Conservation (phyloP, 1,284 basidiomycete genomes). For the Leccinum subrobustum region DNA sequence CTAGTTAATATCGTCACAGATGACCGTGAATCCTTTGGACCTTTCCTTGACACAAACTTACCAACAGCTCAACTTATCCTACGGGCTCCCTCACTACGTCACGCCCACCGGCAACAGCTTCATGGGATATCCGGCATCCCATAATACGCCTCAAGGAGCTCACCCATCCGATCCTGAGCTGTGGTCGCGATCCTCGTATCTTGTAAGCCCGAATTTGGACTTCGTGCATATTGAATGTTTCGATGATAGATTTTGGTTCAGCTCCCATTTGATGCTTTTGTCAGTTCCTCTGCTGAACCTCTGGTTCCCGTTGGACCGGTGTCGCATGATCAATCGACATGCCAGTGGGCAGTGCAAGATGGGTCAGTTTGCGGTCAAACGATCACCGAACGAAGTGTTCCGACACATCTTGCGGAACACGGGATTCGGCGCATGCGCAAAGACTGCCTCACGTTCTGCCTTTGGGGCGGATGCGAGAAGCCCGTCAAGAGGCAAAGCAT, state of each 20-base stretch:
- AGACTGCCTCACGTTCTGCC: conserved; percentile 1
- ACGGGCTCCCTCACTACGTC: not conserved
- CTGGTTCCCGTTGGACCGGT: not conserved
- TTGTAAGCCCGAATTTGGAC: conserved; percentile 9
- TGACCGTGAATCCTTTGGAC: conserved; percentile 5
- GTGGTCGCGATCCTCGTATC: not conserved
- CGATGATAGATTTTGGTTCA: not conserved
- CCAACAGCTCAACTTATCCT: not conserved
- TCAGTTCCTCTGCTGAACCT: not conserved
- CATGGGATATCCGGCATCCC: not conserved
- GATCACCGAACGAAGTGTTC: not conserved
- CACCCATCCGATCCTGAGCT: not conserved
- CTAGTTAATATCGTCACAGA: not conserved
- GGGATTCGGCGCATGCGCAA: conserved; percentile 12
- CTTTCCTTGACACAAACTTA: not conserved
- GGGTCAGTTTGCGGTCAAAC: conserved; percentile 3
- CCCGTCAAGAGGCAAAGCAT: conserved; percentile 12
- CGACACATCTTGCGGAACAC: conserved; percentile 19
- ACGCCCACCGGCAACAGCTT: not conserved
- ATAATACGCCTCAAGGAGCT: not conserved
- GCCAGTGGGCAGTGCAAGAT: conserved; percentile 10
- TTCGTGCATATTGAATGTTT: not conserved
- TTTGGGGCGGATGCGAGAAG: conserved; percentile 14
- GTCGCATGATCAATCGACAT: not conserved
- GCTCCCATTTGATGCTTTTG: not conserved